Base-by-base conservation (phyloP, 768 basidiomycete genomes). In the Hygrophorus pudorinus region DNA sequence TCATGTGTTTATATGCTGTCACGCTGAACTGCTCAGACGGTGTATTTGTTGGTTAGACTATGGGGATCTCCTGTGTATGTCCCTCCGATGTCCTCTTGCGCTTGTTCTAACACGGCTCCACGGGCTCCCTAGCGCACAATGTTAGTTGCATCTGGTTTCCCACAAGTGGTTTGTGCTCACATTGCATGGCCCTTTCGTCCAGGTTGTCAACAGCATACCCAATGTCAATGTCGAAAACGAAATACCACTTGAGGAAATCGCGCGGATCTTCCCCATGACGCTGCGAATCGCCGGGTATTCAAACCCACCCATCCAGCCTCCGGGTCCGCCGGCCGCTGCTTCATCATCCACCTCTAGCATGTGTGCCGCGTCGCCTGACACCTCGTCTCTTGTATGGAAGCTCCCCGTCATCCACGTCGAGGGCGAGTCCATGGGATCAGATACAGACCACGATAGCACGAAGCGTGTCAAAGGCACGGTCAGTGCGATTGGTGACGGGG, bases 21-120 rank as follows among this genome's bases (percentile, higher is more conserved):
- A 3, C 18, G 46, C 39, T 35, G 18, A n/a, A 14, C 11, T 38
- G 28, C 28, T 11, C 49, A 78, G 76, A 46, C 72, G 76, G 10
- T 70, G 71, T 39, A 66, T 78, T 5, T 78, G 72, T 47, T 78
- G 76, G 75, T 60, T 78, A 57, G 75, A 76, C 49, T 78, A 78
- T 51, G 65, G 66, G 31, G 74, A 78, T 45, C 50, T 78, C 2
- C 53, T 78, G 6, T 53, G 76, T 76, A 51, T 56, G 75, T 63
- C 3, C 4, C 20, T 20, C 29, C 38, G 28, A 11, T 46, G 7
- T 24, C 7, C 7, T 24, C 24, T 7, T 7, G 7, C 7, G n/a
- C 7, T 3, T 24, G 7, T 24, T 24, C 24, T 24, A 24, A 24
- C 24, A 24, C 7, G 24, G 7, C 24, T 24, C 7, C 3, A 24